These are phyloP conservation scores for Kluyveromyces aestuarii DNA, from an alignment of 805 yeast genomes.

Conservation along the genomic window DNA sequence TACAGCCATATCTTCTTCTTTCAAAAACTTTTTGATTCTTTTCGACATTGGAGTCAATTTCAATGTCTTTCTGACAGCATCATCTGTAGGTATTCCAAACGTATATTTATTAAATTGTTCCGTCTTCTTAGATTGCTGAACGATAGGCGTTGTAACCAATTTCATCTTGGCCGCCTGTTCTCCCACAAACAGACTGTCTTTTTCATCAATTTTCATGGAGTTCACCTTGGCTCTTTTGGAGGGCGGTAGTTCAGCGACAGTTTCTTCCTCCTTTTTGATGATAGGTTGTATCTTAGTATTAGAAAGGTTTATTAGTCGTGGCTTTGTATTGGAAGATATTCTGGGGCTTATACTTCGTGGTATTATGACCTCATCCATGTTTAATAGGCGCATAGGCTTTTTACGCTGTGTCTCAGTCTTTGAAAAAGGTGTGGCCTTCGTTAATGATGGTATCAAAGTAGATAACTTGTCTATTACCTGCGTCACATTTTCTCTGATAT, in stretches of 20 bases:
- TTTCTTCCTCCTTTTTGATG: background rate
- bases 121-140: background rate
- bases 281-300: background rate
- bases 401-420: background rate
- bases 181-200: background rate
- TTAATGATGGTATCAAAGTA: slow-evolving; percentile 1
- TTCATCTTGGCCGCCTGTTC: background rate
- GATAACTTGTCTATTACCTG: slow-evolving; percentile 2
- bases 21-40: slow-evolving; percentile 16
- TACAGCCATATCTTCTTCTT: slow-evolving; percentile 12
- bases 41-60: slow-evolving; percentile 12
- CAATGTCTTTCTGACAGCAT: slow-evolving; percentile 4
- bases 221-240: background rate
- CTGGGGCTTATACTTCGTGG: background rate
- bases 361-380: slow-evolving; percentile 2
- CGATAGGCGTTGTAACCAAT: background rate
- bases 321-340: background rate
- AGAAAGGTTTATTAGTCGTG: background rate
- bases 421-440: background rate
- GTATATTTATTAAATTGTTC: slow-evolving; percentile 1
- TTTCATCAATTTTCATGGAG: background rate
- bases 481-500: background rate
- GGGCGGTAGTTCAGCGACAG: background rate
- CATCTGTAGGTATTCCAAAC: slow-evolving; percentile 6
- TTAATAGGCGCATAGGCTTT: background rate